These are phyloP conservation scores for Monosporascus ibericus DNA, from an alignment of 2,329 filamentous ascomycete genomes.

Conservation along the genomic window DNA sequence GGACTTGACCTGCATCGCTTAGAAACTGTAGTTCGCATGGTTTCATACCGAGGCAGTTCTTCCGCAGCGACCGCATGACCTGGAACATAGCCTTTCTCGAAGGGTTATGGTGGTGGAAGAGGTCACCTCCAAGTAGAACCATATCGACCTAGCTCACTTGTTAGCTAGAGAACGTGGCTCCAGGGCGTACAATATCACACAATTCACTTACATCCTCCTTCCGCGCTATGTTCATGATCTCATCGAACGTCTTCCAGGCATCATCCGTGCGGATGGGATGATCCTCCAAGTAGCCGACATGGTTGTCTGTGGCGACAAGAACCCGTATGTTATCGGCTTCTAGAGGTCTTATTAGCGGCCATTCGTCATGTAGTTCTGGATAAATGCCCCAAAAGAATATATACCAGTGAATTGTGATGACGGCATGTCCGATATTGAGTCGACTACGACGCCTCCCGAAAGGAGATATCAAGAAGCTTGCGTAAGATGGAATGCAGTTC, in stretches of 20 bases:
- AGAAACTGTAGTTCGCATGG: conserved; percentile 93
- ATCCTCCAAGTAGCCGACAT: conserved; percentile 94
- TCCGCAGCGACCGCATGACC: conserved; percentile 88
- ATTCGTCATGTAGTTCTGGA: background rate
- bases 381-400: background rate
- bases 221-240: conserved; percentile 84
- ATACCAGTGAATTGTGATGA: conserved; percentile 19
- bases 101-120: conserved; percentile 98
- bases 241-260: conserved; percentile 93
- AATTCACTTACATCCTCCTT: conserved; percentile 60
- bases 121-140: conserved; percentile 88
- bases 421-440: conserved; percentile 12
- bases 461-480: background rate
- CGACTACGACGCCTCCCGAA: background rate
- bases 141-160: conserved; percentile 69
- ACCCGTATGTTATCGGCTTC: conserved; percentile 85
- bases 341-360: conserved; percentile 11
- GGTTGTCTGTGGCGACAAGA: conserved; percentile 89
- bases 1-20: conserved; percentile 86
- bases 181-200: too few species aligned
- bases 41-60: conserved; percentile 92
- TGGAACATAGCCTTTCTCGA: conserved; percentile 94
- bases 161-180: background rate
- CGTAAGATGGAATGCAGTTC: background rate
- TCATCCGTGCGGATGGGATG: conserved; percentile 94